Conservation (phyloP, 208 protist genomes). For the Trypanosoma caninum region DNA sequence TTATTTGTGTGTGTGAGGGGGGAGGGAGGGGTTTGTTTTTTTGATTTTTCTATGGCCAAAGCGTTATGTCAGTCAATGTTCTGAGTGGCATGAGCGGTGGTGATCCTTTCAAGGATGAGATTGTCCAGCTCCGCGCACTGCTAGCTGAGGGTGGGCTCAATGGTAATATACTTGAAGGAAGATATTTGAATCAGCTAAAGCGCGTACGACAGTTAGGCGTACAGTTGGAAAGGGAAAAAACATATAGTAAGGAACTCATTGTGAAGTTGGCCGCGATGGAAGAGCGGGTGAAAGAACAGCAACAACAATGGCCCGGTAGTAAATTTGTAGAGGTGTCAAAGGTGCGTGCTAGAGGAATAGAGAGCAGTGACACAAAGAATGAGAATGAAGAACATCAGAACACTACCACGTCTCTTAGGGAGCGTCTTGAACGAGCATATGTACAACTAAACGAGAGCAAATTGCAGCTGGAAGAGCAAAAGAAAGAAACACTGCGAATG, state of each 20-base stretch:
- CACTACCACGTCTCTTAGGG: conserved; percentile 13
- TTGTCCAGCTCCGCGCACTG: conserved; percentile 27
- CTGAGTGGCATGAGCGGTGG: background rate
- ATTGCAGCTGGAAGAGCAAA: conserved; percentile 44
- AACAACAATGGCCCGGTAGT: background rate
- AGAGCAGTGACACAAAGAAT: background rate
- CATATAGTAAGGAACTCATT: conserved; percentile 24
- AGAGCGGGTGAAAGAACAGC: conserved; percentile 16
- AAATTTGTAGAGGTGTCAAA: conserved; percentile 1
- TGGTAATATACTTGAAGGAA: conserved; percentile 46
- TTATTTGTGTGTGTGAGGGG: background rate
- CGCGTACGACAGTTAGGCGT: conserved; percentile 42
- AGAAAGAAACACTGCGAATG: conserved; percentile 49
- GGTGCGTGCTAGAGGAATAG: conserved; percentile 7
- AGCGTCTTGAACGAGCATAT: conserved; percentile 49
- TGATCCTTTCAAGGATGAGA: conserved; percentile 33
- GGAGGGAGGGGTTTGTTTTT: background rate
- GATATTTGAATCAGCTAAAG: conserved; percentile 58
- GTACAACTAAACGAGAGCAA: conserved; percentile 47
- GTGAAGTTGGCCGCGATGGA: conserved; percentile 27
- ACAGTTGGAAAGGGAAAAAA: conserved; percentile 48
- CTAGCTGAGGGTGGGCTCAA: conserved; percentile 21
- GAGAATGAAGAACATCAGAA: conserved; percentile 7
- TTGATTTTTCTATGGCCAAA: background rate
- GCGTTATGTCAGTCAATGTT: background rate